Percentiles rank a stretch among this genome's conserved stretches.
These are phyloP conservation scores for Apiospora kogelbergensis DNA, from an alignment of 2,329 filamentous ascomycete genomes.

Conservation along the genomic window DNA sequence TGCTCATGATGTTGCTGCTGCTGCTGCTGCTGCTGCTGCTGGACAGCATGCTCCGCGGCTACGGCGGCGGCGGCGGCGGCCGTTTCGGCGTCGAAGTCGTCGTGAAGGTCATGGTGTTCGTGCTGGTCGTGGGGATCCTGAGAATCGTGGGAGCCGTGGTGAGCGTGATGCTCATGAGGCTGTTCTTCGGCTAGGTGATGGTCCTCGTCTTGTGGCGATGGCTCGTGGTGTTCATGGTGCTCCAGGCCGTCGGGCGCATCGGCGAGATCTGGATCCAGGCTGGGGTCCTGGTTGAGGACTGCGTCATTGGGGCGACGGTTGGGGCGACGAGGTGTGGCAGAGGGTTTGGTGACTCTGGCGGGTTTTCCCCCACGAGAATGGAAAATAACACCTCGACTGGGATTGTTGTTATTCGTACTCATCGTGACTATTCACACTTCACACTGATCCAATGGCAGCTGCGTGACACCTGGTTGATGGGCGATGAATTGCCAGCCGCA, in stretches of 20 bases:
- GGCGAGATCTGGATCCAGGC: constrained; percentile 12
- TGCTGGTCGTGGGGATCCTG: constrained; percentile 6
- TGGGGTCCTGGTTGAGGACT: constrained; percentile 17
- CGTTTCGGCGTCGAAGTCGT: constrained; percentile 16
- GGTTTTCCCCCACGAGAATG: constrained; percentile 14
- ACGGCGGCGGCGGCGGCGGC: constrained; percentile 14
- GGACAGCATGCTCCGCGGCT: constrained; percentile 10
- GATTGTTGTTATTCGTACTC: background rate
- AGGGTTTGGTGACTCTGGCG: constrained; percentile 15
- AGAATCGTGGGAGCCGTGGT: constrained; percentile 1
- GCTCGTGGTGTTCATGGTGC: constrained; percentile 7
- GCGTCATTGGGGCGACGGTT: constrained; percentile 15
- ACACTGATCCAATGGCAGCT: background rate
- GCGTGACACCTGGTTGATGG: constrained; percentile 10
- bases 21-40: constrained; percentile 25
- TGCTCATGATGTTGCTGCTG: constrained; percentile 29
- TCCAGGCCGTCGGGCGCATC: constrained; percentile 9
- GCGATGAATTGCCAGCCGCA: background rate
- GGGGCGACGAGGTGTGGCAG: constrained; percentile 15
- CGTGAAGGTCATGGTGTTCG: constrained; percentile 10
- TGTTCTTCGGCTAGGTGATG: background rate
- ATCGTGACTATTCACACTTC: background rate
- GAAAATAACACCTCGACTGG: constrained; percentile 14
- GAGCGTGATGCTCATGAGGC: constrained; percentile 4
- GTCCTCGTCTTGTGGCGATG: background rate